Base-by-base conservation (phyloP, 1,139 yeast genomes). In the Kluyveromyces marxianus region DNA sequence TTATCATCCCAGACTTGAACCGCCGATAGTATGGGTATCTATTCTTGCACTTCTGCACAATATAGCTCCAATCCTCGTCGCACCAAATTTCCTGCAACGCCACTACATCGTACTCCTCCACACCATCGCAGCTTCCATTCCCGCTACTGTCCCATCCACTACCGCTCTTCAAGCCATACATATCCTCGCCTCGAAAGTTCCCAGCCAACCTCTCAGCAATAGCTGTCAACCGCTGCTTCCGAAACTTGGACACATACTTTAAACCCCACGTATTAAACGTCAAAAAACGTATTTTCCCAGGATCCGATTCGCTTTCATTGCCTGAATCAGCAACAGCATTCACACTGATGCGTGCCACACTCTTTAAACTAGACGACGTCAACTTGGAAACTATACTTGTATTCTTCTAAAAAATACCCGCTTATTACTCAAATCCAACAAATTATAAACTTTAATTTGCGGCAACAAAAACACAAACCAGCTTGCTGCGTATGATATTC, bases 51-150 rank as follows among this genome's bases (percentile, higher is more conserved):
- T 64, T 64, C 2, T 56, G 53, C 25, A 74, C 72, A 27, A 92
- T 66, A 49, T 77, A 76, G 0, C 76, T 72, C 89, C 92, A 90
- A 63, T 92, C 98, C 40, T 76, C 80, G 53, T 80, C 76, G 40
- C 84, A 83, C 99, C 99, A 92, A 7, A 94, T 75, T 63, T 92
- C 98, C 63, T 92, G 98, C 25, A 92, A 69, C 0, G 96, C 96
- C 8, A 92, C 76, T 10, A 92, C 75, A 64, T 92, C 97, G 64
- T 84, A 89, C 29, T 74, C 71, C 26, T 74, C 72, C 7, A 42
- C 25, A 7, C 42, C 44, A 25, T 35, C 36, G 4, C 28, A 25
- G 30, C 36, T 50, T 25, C 14, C 5, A 27, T 2, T 33, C 43
- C 27, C 29, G n/a, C 6, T 34, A 5, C 4, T 50, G 52, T 28